Percentiles rank a stretch among this genome's conserved stretches.
These are phyloP conservation scores for Pseudofabraea citricarpa DNA, from an alignment of 2,329 filamentous ascomycete genomes.

Conservation along the genomic window DNA sequence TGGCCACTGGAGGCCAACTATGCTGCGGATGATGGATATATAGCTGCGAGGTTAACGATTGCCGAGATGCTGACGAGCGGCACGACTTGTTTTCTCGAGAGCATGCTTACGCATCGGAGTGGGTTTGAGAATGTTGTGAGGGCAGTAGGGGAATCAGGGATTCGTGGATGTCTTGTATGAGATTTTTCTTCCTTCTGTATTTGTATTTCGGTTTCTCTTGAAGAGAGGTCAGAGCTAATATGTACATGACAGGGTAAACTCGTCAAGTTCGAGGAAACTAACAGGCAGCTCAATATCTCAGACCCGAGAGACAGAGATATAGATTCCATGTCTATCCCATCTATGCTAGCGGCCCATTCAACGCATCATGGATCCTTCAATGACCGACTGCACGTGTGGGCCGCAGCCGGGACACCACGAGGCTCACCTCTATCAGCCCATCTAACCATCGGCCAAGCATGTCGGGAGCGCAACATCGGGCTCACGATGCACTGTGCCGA, in stretches of 20 bases:
- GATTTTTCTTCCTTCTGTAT: neutral
- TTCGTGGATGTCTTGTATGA: slow-evolving; percentile 20
- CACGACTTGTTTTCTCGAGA: slow-evolving; percentile 47
- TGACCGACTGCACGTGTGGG: slow-evolving; percentile 42
- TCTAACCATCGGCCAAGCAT: slow-evolving; percentile 35
- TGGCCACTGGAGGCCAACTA: slow-evolving; percentile 43
- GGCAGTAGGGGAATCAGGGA: slow-evolving; percentile 39
- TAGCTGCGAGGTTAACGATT: slow-evolving; percentile 41
- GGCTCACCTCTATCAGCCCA: slow-evolving; percentile 35
- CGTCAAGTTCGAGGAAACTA: slow-evolving; percentile 31
- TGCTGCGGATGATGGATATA: slow-evolving; percentile 41
- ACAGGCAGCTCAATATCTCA: slow-evolving; percentile 26
- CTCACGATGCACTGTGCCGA: slow-evolving; percentile 44
- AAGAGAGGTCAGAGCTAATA: neutral
- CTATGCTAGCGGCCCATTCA: slow-evolving; percentile 28
- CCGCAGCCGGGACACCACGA: slow-evolving; percentile 40
- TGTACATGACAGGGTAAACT: slow-evolving; percentile 32
- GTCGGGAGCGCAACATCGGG: slow-evolving; percentile 33
- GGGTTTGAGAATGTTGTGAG: slow-evolving; percentile 39
- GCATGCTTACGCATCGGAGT: slow-evolving; percentile 43
- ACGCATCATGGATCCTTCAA: slow-evolving; percentile 21
- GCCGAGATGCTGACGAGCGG: slow-evolving; percentile 45
- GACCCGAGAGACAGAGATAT: slow-evolving; percentile 34
- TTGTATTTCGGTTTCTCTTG: neutral
- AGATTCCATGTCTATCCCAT: slow-evolving; percentile 28